Conservation (phyloP, 768 basidiomycete species). For the Suillus sp. region DNA sequence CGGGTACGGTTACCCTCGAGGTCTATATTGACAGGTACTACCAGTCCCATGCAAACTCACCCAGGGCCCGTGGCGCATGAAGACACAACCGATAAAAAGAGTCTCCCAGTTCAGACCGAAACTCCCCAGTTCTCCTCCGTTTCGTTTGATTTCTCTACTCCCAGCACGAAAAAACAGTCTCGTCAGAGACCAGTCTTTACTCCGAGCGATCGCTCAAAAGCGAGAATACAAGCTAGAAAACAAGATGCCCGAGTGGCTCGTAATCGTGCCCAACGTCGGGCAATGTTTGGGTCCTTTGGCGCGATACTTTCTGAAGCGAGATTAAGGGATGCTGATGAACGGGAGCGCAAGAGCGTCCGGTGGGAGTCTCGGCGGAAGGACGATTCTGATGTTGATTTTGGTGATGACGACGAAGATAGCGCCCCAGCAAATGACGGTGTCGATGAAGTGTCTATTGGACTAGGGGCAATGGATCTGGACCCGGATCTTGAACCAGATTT, state of each 20-base stretch:
- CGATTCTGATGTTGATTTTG: conserved; percentile 74
- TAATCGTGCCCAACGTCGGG: conserved; percentile 27
- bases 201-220: conserved; percentile 24
- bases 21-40: conserved; percentile 30
- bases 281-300: conserved; percentile 50
- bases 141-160: conserved; percentile 20
- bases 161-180: conserved; percentile 19
- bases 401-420: conserved; percentile 42
- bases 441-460: conserved; percentile 31
- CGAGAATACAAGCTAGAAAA: conserved; percentile 27
- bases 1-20: conserved; percentile 22
- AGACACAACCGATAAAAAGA: background rate
- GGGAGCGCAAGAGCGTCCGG: conserved; percentile 39
- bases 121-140: conserved; percentile 32
- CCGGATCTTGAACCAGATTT: conserved; percentile 50
- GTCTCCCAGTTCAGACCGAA: conserved; percentile 7
- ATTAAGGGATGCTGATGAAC: conserved; percentile 38
- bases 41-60: conserved; percentile 13
- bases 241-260: conserved; percentile 17
- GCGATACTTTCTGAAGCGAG: conserved; percentile 57
- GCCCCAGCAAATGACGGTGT: conserved; percentile 27
- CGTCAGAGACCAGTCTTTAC: conserved; percentile 37
- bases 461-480: conserved; percentile 67
- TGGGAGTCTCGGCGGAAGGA: conserved; percentile 56
- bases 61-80: background rate